phyloP scores from a whole-genome alignment of 2,329 filamentous ascomycete species.

The Verticillium dahliae region DNA sequence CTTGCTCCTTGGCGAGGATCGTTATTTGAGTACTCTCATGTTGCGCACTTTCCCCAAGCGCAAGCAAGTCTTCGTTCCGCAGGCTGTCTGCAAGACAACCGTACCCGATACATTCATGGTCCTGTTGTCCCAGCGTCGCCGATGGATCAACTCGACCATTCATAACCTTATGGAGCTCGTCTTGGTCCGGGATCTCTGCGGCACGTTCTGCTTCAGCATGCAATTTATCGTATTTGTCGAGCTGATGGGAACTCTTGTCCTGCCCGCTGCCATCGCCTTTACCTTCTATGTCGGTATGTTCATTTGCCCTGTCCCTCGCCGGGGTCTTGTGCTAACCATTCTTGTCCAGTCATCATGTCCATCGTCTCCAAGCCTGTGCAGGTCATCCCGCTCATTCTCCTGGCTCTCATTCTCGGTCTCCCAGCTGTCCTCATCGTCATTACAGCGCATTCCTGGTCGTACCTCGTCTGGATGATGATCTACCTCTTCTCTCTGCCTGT shows the following conservation, averaged over 20 bases:
- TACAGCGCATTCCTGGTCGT: constrained; percentile 87
- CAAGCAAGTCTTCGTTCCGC: constrained; percentile 97
- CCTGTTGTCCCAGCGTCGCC: constrained; percentile 84
- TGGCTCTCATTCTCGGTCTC: constrained; percentile 86
- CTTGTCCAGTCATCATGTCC: constrained; percentile 65
- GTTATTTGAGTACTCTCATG: constrained; percentile 95
- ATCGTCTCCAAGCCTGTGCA: constrained; percentile 73
- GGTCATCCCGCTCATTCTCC: constrained; percentile 81
- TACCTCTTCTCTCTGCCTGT: constrained; percentile 89
- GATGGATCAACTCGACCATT: constrained; percentile 99
- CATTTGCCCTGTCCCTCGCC: not conserved
- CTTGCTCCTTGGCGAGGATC: constrained; percentile 85
- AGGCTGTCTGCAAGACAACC: constrained; percentile 97
- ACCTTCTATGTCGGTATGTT: constrained; percentile 89
- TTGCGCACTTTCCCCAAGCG: constrained; percentile 97
- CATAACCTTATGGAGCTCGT: constrained; percentile 98
- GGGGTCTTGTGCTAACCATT: not conserved
- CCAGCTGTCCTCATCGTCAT: constrained; percentile 87
- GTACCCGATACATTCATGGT: constrained; percentile 92
- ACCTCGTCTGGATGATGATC: constrained; percentile 94
- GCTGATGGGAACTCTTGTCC: constrained; percentile 85
- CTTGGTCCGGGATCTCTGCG: constrained; percentile 90
- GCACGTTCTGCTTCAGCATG: constrained; percentile 99
- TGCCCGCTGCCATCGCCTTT: constrained; percentile 94
- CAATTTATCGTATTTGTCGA: constrained; percentile 98